Evolutionary conservation across 495 filamentous ascomycete genomes (phyloP), one percentile per base, ranked within the genome.

Genomic region (Penicillium flavigenum): DNA sequence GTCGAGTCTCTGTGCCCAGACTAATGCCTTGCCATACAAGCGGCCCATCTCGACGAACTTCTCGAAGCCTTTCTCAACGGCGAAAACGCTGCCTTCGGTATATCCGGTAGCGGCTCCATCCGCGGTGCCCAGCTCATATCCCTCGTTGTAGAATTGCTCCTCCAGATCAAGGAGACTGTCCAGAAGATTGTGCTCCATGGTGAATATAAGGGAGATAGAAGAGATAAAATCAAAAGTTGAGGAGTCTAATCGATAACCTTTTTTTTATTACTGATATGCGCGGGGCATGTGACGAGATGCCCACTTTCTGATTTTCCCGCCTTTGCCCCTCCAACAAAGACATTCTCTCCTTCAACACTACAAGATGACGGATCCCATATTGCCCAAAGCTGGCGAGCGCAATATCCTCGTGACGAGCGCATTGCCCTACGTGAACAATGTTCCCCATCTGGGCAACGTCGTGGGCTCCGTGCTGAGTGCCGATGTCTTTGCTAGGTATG

Each of bases 391-490:
- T 57, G 77, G 75, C 54, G 60, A 78, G 66, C 71, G 71, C 42
- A 79, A 78, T 64, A 69, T 78, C 27, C 61, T 88, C 26, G 79
- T 88, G 38, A 88, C 70, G 50, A 68, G 55, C 45, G 64, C 88
- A 42, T 65, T 91, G 34, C 89, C 90, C 42, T 98, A 97, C 68
- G 92, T 96, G 50, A 98, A 98, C 77, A 97, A 96, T 73, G 90
- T 95, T 10, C 94, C 93, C 50, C 93, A 96, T 74, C 79, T 96
- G 65, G 92, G 94, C 53, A 98, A 98, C 72, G 87, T 97, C 54
- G 83, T 97, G 52, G 94, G 94, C 54, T 90, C 86, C 61, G 91
- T 96, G 38, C 82, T 98, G 65, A 86, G 84, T 62, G 88, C 89
- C 38, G 89, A 92, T 73, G 87, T 88, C 67, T 95, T 90, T 65